Percentiles rank a stretch among this genome's conserved stretches.
Evolutionary conservation across 2,329 filamentous ascomycete species (phyloP).

Genomic region (Fusarium abutilonis): DNA sequence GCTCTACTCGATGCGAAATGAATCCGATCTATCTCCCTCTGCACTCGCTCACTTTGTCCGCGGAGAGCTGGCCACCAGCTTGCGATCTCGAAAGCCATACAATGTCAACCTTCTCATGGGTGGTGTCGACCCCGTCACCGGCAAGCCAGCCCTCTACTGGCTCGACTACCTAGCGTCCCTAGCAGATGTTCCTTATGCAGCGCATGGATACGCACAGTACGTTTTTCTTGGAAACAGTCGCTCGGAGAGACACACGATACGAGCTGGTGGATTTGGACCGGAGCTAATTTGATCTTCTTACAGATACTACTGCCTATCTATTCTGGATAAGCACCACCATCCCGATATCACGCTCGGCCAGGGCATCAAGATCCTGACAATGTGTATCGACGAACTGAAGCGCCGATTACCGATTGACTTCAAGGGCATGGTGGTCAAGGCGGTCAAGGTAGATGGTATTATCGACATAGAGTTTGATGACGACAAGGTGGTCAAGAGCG

Average conservation of each 20-base stretch:
- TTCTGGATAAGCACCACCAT: slow-evolving; percentile 98
- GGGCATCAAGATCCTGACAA: slow-evolving; percentile 88
- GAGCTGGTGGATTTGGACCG: neutral
- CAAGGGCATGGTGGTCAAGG: slow-evolving; percentile 96
- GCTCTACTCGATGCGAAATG: slow-evolving; percentile 98
- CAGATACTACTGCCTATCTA: slow-evolving; percentile 96
- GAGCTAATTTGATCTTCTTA: slow-evolving; percentile 38
- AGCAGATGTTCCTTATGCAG: slow-evolving; percentile 91
- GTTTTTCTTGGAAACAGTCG: slow-evolving; percentile 46
- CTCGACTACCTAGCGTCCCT: slow-evolving; percentile 93
- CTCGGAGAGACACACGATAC: neutral
- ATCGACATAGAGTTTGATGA: slow-evolving; percentile 86
- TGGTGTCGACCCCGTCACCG: slow-evolving; percentile 89
- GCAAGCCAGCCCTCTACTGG: slow-evolving; percentile 95
- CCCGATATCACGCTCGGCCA: slow-evolving; percentile 90
- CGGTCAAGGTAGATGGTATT: slow-evolving; percentile 93
- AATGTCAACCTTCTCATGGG: slow-evolving; percentile 96
- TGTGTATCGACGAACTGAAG: slow-evolving; percentile 98
- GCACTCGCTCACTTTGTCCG: slow-evolving; percentile 94
- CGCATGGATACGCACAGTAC: slow-evolving; percentile 97
- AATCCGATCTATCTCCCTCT: slow-evolving; percentile 87
- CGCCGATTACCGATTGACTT: slow-evolving; percentile 97
- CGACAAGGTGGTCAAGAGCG: slow-evolving; percentile 73
- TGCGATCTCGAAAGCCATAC: slow-evolving; percentile 93
- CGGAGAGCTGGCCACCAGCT: slow-evolving; percentile 87